These are phyloP conservation scores for Daedalea quercina DNA, from an alignment of 768 basidiomycete genomes.

Conservation along the genomic window DNA sequence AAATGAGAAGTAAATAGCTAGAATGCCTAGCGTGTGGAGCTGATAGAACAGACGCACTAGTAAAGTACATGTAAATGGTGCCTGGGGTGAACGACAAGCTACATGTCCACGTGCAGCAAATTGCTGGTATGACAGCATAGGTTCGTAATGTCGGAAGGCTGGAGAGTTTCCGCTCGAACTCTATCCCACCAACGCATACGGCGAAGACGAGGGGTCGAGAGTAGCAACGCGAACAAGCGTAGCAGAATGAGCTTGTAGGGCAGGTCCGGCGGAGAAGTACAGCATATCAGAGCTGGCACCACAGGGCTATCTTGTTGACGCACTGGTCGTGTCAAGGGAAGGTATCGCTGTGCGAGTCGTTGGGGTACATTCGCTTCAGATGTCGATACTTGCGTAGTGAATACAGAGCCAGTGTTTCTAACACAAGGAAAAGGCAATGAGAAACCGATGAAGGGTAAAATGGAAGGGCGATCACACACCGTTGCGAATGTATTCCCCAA, in stretches of 20 bases:
- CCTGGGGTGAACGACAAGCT: background rate
- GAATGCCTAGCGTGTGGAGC: too few relatives aligned
- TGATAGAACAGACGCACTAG: too few relatives aligned
- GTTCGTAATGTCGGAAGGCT: background rate
- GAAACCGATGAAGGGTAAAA: background rate
- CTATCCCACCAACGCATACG: background rate
- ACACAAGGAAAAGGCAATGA: background rate
- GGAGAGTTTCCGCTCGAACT: background rate
- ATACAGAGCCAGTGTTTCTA: slow-evolving; percentile 80
- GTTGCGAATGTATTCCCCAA: slow-evolving; percentile 83
- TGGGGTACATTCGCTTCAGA: slow-evolving; percentile 63
- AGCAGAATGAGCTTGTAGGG: too few relatives aligned
- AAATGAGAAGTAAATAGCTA: too few relatives aligned
- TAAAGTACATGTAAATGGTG: too few relatives aligned
- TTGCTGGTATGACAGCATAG: background rate
- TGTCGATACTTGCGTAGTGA: slow-evolving; percentile 79
- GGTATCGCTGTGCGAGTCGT: slow-evolving; percentile 9
- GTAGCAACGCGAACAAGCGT: too few relatives aligned
- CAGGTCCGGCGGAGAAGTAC: too few relatives aligned
- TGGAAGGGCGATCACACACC: slow-evolving; percentile 36
- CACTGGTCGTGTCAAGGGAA: slow-evolving; percentile 2
- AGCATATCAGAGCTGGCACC: background rate
- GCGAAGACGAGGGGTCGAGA: too few relatives aligned
- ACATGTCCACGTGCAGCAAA: background rate
- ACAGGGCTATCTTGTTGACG: background rate